A percentile compares a stretch with the other conserved stretches of the same genome.
phyloP scores from a whole-genome alignment of 371 early-diverging fungal genomes.

The Mucor ambiguus region DNA sequence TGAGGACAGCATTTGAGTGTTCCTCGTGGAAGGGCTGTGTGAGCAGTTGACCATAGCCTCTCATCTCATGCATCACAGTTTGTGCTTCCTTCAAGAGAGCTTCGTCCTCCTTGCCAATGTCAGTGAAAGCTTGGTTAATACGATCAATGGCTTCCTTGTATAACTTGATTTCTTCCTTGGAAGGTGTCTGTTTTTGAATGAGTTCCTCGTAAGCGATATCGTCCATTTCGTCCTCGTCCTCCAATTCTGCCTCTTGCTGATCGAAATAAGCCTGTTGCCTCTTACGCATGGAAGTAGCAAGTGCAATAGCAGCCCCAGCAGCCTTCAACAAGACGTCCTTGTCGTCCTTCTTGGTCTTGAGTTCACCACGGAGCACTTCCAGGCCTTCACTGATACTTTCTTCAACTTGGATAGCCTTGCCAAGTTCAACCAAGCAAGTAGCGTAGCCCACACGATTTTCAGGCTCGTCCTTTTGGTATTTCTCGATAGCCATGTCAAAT shows the following conservation, averaged over 20 bases:
- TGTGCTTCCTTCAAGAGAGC: constrained; percentile 21
- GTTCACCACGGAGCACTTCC: constrained; percentile 36
- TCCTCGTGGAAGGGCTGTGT: constrained; percentile 29
- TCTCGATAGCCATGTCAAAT: constrained; percentile 62
- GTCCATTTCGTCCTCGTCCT: constrained; percentile 34
- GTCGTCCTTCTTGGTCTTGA: constrained; percentile 13
- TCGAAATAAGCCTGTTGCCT: constrained; percentile 33
- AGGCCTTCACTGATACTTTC: constrained; percentile 52
- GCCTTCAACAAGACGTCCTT: constrained; percentile 11
- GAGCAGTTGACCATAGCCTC: constrained; percentile 35
- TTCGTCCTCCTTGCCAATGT: constrained; percentile 5
- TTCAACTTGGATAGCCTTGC: constrained; percentile 41
- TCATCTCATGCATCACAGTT: constrained; percentile 25
- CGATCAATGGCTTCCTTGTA: constrained; percentile 38
- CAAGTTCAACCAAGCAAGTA: constrained; percentile 43
- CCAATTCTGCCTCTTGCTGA: constrained; percentile 24
- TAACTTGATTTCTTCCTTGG: constrained; percentile 33
- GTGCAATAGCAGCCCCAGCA: constrained; percentile 31
- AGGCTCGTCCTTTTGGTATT: constrained; percentile 50
- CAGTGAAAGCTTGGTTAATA: constrained; percentile 3
- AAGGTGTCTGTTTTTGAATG: constrained; percentile 32
- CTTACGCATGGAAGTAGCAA: constrained; percentile 30
- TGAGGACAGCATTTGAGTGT: constrained; percentile 20
- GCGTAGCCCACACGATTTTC: constrained; percentile 46
- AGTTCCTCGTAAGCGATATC: constrained; percentile 32